phyloP scores from a whole-genome alignment of 2,329 filamentous ascomycete genomes.

The Hypocreales sp. region DNA sequence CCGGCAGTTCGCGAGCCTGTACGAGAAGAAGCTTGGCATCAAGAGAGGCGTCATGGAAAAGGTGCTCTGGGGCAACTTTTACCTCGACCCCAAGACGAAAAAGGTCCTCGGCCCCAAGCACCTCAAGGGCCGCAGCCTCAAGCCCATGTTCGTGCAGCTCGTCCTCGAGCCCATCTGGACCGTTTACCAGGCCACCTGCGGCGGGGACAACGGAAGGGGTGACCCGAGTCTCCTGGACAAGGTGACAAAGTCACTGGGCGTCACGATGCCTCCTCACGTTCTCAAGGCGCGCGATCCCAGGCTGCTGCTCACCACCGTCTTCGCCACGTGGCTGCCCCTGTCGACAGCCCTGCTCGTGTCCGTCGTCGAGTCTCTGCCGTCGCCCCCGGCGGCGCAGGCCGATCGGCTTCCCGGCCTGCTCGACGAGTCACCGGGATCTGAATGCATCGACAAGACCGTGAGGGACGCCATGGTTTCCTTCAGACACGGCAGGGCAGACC shows the following conservation, averaged over 20 bases:
- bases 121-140: constrained; percentile 77
- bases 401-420: constrained; percentile 67
- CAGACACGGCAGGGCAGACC: constrained; percentile 51
- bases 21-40: constrained; percentile 94
- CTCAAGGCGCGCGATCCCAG: constrained; percentile 71
- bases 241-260: constrained; percentile 79
- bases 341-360: constrained; percentile 89
- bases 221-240: constrained; percentile 77
- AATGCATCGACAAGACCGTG: constrained; percentile 51
- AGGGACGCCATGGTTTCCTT: constrained; percentile 74
- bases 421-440: constrained; percentile 61
- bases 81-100: constrained; percentile 92
- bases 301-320: constrained; percentile 71
- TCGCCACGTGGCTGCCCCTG: constrained; percentile 78
- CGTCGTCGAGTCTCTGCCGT: constrained; percentile 82
- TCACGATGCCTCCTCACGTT: constrained; percentile 74
- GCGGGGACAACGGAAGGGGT: constrained; percentile 67
- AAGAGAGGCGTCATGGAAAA: constrained; percentile 80
- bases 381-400: constrained; percentile 65
- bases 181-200: constrained; percentile 79
- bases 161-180: constrained; percentile 95
- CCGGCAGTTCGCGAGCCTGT: constrained; percentile 80
- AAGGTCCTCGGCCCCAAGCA: constrained; percentile 83
- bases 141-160: constrained; percentile 94
- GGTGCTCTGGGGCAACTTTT: constrained; percentile 93